Evolutionary conservation across 2,329 filamentous ascomycete genomes (phyloP).

Genomic region (Capronia americana): DNA sequence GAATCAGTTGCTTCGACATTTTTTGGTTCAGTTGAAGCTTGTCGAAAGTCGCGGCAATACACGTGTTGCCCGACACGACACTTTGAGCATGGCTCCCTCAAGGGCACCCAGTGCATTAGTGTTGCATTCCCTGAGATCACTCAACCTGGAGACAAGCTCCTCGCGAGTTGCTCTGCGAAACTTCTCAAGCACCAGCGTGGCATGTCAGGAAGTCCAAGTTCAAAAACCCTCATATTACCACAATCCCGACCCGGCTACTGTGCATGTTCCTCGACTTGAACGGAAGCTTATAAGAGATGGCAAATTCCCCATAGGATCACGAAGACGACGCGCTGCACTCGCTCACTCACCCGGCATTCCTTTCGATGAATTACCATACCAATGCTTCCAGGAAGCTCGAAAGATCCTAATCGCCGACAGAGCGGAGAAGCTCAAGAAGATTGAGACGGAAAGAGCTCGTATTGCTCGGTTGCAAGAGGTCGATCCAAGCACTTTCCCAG

Average conservation of each 20-base stretch:
- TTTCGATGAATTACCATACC: constrained; percentile 93
- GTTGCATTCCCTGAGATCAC: constrained; percentile 35
- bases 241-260: constrained; percentile 68
- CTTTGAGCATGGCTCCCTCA: constrained; percentile 35
- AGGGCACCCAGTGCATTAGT: constrained; percentile 37
- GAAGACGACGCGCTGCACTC: constrained; percentile 78
- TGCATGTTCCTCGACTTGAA: constrained; percentile 69
- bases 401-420: constrained; percentile 81
- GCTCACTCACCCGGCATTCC: constrained; percentile 71
- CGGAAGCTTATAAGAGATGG: constrained; percentile 71
- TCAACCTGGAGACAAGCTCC: constrained; percentile 24
- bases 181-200: constrained; percentile 28
- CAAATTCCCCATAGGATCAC: constrained; percentile 77
- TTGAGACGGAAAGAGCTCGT: constrained; percentile 69
- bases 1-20: neutral
- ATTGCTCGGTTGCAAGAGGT: constrained; percentile 71
- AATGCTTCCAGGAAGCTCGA: constrained; percentile 96
- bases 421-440: constrained; percentile 76
- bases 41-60: neutral
- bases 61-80: neutral
- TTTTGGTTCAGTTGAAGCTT: constrained; percentile 5
- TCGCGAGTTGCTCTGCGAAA: constrained; percentile 13
- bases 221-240: constrained; percentile 50
- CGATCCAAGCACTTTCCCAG: constrained; percentile 62
- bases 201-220: constrained; percentile 45